These are phyloP conservation scores for Rhododendron simsii DNA, from an alignment of 148 eudicot genomes.

Conservation along the genomic window DNA sequence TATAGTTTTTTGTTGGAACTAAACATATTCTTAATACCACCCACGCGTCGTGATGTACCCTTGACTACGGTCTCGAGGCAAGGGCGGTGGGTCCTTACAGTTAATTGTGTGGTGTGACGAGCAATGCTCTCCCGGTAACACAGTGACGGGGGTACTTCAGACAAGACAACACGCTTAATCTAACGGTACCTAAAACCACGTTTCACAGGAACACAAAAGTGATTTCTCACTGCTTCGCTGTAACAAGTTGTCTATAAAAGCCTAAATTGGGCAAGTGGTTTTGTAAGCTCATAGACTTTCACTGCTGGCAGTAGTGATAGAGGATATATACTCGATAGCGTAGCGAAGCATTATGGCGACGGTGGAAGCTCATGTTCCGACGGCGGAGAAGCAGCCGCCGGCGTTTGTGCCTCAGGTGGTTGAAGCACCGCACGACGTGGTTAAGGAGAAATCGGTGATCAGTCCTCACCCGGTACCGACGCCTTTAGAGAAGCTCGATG, in stretches of 20 bases:
- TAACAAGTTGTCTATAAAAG: neutral
- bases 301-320: neutral
- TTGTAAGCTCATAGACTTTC: neutral
- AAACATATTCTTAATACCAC: no score
- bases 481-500: neutral
- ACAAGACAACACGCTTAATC: no score
- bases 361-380: slow-evolving; percentile 1
- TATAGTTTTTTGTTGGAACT: no score
- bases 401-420: neutral
- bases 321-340: neutral
- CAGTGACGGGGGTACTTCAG: no score
- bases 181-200: neutral
- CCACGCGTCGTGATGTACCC: no score
- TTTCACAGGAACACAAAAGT: neutral
- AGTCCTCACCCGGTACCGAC: neutral
- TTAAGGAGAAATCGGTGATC: slow-evolving; percentile 13
- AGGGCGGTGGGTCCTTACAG: no score
- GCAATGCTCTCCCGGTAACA: no score
- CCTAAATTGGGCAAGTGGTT: neutral
- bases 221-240: neutral
- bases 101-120: no score
- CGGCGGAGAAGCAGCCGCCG: neutral
- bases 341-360: neutral
- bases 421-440: slow-evolving; percentile 7
- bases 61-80: neutral